Percentiles rank a stretch among this genome's conserved stretches.
Evolutionary conservation across 164 flowering plant species (phyloP).

Genomic region (Stephania yunnanensis): DNA sequence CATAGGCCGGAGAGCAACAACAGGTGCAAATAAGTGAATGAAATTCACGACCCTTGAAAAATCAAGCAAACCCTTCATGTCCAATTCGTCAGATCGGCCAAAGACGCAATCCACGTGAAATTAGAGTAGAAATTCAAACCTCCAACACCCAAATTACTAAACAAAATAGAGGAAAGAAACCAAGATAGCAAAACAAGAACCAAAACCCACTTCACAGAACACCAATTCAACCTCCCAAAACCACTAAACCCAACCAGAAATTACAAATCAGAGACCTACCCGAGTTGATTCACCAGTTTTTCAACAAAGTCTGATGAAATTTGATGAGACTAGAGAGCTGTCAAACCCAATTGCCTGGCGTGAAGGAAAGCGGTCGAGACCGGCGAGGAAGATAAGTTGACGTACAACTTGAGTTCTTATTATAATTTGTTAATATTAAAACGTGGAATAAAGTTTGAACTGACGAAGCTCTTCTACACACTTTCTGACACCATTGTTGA

Average conservation of each 20-base stretch:
- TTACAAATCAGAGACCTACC: neutral
- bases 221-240: neutral
- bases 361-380: neutral
- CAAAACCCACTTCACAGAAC: neutral
- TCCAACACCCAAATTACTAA: neutral
- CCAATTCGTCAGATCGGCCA: constrained; percentile 17
- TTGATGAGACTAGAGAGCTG: neutral
- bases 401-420: neutral
- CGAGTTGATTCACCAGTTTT: neutral
- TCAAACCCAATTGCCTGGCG: neutral
- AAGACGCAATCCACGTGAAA: constrained; percentile 9
- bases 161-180: neutral
- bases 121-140: constrained; percentile 2
- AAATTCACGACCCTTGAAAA: neutral
- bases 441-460: too few relatives aligned
- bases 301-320: neutral
- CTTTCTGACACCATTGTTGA: neutral
- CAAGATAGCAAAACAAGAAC: constrained; percentile 1
- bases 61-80: constrained; percentile 1
- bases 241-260: neutral
- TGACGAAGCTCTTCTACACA: too few relatives aligned
- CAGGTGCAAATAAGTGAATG: neutral
- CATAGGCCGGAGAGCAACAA: neutral
- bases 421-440: too few relatives aligned
- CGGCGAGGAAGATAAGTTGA: neutral